Percentiles rank a stretch among this genome's conserved stretches.
Conservation (phyloP, 768 basidiomycete species). For the Tulasnella sp. region DNA sequence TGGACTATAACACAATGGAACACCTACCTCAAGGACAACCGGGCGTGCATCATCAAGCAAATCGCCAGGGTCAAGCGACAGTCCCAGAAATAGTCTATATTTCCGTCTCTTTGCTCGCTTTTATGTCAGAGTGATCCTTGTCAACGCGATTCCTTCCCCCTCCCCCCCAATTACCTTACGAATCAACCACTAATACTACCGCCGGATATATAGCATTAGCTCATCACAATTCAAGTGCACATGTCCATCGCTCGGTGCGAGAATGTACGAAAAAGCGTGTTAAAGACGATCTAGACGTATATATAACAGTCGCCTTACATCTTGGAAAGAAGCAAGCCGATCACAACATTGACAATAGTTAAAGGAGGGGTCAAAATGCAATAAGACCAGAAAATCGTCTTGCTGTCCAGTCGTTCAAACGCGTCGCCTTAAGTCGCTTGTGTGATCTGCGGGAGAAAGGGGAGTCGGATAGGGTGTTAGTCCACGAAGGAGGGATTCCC, state of each 20-base stretch:
- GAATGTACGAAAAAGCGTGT: background rate
- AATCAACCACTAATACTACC: too few relatives aligned
- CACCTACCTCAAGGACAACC: too few relatives aligned
- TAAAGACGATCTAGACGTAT: background rate
- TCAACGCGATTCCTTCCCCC: too few relatives aligned
- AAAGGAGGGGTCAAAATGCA: conserved; percentile 82
- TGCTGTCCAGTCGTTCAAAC: conserved; percentile 84
- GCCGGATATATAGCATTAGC: too few relatives aligned
- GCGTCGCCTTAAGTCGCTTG: conserved; percentile 80
- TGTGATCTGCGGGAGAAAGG: conserved; percentile 55
- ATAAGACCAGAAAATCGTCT: conserved; percentile 92
- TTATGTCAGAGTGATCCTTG: too few relatives aligned
- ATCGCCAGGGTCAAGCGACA: too few relatives aligned
- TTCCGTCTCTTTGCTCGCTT: too few relatives aligned
- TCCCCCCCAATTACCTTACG: too few relatives aligned
- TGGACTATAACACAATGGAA: background rate
- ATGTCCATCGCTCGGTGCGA: background rate
- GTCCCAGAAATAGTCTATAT: too few relatives aligned
- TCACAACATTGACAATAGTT: conserved; percentile 70
- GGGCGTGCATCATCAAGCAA: too few relatives aligned
- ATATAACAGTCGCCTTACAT: conserved; percentile 28
- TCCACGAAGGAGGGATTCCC: background rate
- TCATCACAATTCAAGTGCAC: background rate
- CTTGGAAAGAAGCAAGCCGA: conserved; percentile 52
- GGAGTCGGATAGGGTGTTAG: background rate